Evolutionary conservation across 495 filamentous ascomycete species (phyloP), one percentile per base, ranked within the genome.

Genomic region (Friedmanniomyces simplex): DNA sequence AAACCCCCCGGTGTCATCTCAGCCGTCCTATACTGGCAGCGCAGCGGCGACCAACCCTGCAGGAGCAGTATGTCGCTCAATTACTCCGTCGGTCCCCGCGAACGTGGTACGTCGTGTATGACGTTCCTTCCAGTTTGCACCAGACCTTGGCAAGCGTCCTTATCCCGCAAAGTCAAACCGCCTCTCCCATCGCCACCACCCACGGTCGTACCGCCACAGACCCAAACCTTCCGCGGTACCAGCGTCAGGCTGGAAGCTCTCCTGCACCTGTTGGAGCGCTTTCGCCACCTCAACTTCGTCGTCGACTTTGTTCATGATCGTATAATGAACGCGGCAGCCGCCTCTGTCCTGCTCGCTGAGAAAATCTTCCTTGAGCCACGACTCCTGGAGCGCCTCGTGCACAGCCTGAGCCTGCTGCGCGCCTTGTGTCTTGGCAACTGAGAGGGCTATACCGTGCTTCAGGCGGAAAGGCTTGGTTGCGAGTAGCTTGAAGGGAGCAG

Each of bases 291-390:
- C 59, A 13, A 32, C 52, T 14, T 59, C 63, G 28, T 61, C 54
- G 28, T 68, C 65, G 8, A 68, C 67, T 49, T 68, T 68, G 48
- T 71, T 68, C 61, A 64, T 63, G 6, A 71, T 48, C 13, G 67
- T 71, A 50, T 69, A 71, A 34, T 69, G 65, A 18, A 55, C 49
- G 25, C 54, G 24, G 25, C 61, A 64, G 0, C 59, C 59, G 26
- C 60, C 61, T 45, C 45, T 45, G 47, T 71, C 68, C 58, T 71
- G 68, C 42, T 65, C 58, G 50, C 68, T 71, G 54, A 71, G 52
- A 2, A 54, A 69, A 0, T 50, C 51, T 24, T 53, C 49, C 0
- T 22, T 43, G 6, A 42, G 24, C 68, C 68, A 71, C 37, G 52
- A 46, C 39, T 53, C 50, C 49, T 61, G 58, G 52, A 71, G 52